Base-by-base conservation (phyloP, 768 basidiomycete species). In the Auriscalpium orientale region DNA sequence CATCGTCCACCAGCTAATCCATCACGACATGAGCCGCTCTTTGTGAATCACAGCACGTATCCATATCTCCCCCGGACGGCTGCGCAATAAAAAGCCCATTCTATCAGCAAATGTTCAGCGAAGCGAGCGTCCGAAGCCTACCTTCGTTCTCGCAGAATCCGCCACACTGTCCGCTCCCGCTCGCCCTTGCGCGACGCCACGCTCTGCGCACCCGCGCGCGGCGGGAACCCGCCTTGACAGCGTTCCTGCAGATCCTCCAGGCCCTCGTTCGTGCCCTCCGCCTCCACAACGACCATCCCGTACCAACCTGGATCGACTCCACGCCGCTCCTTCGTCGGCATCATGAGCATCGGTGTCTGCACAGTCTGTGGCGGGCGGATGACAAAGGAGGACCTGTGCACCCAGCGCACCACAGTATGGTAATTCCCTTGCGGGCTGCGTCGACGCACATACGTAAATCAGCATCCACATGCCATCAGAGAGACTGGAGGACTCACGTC, bases 221-320 rank as follows among this genome's bases (percentile, higher is more conserved):
- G 81, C 34, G 88, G 84, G 65, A 87, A 87, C 10, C 75, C 81
- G 0, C 81, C 80, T 1, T 85, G 80, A 69, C 89, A 90, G 4
- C 90, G 79, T 49, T 76, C 78, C 61, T 87, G 86, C 58, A 94
- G 74, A 68, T 92, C 91, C 18, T 79, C 81, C 22, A 91, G 77
- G 10, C 87, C 83, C 64, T 94, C 91, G 66, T 91, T 87, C 45
- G 91, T 93, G 40, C 90, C 90, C 66, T 92, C 89, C 11, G 88
- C 83, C 73, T 94, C 91, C 22, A 94, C 79, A 28, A 93, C 80
- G 46, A 94, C 79, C 0, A 80, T 85, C 3, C 91, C 91, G 62
- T 84, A 87, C 91, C 91, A 94, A 44, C 86, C 84, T 4, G 83
- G 71, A 66, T 93, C 89, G 13, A 92, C 80, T 0, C 68, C 57